These are phyloP conservation scores for Xylariaceae sp. DNA, from an alignment of 2,329 filamentous ascomycete species.

Conservation along the genomic window DNA sequence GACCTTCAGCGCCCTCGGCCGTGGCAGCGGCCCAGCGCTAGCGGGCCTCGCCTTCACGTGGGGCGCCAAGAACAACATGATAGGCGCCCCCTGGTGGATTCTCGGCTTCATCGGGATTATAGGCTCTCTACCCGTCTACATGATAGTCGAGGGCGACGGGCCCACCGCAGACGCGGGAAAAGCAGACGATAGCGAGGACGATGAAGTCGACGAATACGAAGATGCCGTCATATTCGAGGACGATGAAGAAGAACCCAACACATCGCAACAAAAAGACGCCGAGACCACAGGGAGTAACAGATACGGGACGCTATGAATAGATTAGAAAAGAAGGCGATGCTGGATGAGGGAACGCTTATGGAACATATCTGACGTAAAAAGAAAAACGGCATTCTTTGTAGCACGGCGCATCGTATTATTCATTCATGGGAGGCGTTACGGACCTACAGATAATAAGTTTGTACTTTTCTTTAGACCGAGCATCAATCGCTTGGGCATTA, in stretches of 20 bases:
- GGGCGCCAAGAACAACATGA: conserved; percentile 70
- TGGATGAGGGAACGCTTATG: too few relatives aligned
- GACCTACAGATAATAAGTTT: too few relatives aligned
- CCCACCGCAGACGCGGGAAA: conserved; percentile 38
- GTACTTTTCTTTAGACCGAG: too few relatives aligned
- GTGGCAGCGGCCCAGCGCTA: conserved; percentile 72
- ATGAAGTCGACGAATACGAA: conserved; percentile 32
- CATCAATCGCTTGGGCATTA: too few relatives aligned
- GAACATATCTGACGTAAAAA: too few relatives aligned
- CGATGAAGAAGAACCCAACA: conserved; percentile 21
- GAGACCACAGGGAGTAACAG: background rate
- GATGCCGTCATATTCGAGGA: conserved; percentile 27
- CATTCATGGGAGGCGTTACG: too few relatives aligned
- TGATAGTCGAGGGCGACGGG: conserved; percentile 71
- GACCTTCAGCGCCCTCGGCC: conserved; percentile 72
- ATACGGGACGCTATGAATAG: conserved; percentile 11
- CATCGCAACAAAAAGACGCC: conserved; percentile 16
- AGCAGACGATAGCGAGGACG: conserved; percentile 29
- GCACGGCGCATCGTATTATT: too few relatives aligned
- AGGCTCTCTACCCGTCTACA: conserved; percentile 68
- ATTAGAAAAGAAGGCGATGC: too few relatives aligned
- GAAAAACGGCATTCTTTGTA: too few relatives aligned
- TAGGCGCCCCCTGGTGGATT: conserved; percentile 78
- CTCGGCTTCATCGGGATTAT: conserved; percentile 60
- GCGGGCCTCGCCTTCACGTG: conserved; percentile 69